Evolutionary conservation across 2,329 filamentous ascomycete genomes (phyloP).

Genomic region (Aspergillus brunneoviolaceus): DNA sequence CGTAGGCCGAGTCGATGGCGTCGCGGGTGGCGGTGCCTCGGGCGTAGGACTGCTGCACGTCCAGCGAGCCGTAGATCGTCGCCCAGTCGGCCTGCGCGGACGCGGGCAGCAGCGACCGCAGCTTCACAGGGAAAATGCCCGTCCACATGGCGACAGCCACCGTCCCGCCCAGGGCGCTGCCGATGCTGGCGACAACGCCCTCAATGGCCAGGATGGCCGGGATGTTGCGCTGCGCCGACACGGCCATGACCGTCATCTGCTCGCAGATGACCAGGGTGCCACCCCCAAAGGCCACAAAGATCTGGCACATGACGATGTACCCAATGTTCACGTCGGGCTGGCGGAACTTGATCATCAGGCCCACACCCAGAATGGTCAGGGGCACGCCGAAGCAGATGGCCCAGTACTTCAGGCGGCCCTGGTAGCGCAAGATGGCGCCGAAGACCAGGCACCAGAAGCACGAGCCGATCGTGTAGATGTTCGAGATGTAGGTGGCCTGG

Average conservation of each 20-base stretch:
- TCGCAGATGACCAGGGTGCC: constrained; percentile 56
- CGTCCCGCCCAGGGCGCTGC: no score
- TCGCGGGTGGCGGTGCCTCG: no score
- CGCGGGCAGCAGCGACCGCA: no score
- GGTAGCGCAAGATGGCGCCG: constrained; percentile 28
- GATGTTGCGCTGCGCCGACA: constrained; percentile 35
- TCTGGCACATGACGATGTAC: constrained; percentile 56
- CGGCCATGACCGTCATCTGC: constrained; percentile 60
- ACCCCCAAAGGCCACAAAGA: constrained; percentile 57
- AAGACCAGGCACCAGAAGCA: constrained; percentile 53
- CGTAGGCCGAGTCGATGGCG: no score
- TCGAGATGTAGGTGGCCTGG: constrained; percentile 48
- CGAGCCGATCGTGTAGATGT: constrained; percentile 56
- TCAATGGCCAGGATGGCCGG: no score
- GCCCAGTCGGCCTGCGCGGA: no score
- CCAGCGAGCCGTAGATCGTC: no score
- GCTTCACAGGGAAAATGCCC: no score
- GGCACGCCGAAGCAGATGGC: constrained; percentile 47
- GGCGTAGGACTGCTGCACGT: no score
- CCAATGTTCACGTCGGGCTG: constrained; percentile 49
- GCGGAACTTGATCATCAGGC: constrained; percentile 58
- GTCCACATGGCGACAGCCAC: no score
- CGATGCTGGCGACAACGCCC: no score
- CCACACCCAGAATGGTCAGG: constrained; percentile 52
- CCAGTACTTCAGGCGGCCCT: no score